Evolutionary conservation across 2,329 filamentous ascomycete genomes (phyloP).

Genomic region (Ascomycota sp.): DNA sequence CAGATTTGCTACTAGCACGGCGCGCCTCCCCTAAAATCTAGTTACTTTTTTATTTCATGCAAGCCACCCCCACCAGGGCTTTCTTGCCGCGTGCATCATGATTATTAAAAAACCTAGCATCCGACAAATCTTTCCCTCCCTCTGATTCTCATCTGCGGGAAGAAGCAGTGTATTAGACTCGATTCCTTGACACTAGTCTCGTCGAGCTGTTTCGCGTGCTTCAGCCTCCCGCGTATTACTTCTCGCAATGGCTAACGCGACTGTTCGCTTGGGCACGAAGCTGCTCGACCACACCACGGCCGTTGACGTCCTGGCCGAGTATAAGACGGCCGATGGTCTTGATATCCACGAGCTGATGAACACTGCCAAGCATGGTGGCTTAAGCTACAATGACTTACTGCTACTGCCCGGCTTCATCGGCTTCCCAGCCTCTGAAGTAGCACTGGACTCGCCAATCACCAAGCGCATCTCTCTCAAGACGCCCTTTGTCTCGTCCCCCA

Average conservation of each 20-base stretch:
- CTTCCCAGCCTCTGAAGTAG: slow-evolving; percentile 79
- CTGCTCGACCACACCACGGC: slow-evolving; percentile 57
- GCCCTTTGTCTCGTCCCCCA: slow-evolving; percentile 90
- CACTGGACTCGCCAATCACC: slow-evolving; percentile 77
- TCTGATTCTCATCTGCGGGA: slow-evolving; percentile 27
- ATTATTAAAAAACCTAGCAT: background rate
- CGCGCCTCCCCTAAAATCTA: too few relatives aligned
- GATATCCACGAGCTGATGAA: slow-evolving; percentile 73
- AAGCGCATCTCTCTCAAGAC: slow-evolving; percentile 94
- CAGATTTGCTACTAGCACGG: too few relatives aligned
- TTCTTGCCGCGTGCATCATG: background rate
- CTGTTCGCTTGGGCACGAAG: slow-evolving; percentile 29
- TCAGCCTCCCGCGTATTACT: slow-evolving; percentile 19
- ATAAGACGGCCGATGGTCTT: slow-evolving; percentile 66
- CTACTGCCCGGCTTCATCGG: slow-evolving; percentile 94
- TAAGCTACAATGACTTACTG: slow-evolving; percentile 98
- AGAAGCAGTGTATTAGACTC: slow-evolving; percentile 22
- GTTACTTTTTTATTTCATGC: too few relatives aligned
- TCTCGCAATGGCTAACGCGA: slow-evolving; percentile 40
- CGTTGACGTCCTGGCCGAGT: slow-evolving; percentile 63
- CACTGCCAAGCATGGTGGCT: slow-evolving; percentile 74
- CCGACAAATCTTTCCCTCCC: slow-evolving; percentile 4
- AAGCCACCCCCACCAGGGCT: too few relatives aligned
- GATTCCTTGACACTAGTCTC: background rate
- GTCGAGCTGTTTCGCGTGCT: slow-evolving; percentile 6